These are phyloP conservation scores for Phanerochaete carnosa DNA, from an alignment of 768 basidiomycete genomes.

Conservation along the genomic window DNA sequence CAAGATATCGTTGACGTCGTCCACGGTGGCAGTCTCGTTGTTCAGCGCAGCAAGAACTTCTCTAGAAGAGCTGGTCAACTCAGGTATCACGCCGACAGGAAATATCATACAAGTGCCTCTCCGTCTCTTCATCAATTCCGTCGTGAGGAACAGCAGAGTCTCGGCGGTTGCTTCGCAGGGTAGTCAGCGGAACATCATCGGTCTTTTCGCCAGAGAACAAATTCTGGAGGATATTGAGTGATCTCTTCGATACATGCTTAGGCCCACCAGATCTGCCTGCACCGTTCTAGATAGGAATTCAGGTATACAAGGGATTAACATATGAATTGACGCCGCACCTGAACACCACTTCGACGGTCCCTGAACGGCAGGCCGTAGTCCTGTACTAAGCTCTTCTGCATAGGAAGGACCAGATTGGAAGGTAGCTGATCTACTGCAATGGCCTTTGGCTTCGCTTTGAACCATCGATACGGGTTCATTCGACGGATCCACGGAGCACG, in stretches of 20 bases:
- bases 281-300: constrained; percentile 9
- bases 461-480: constrained; percentile 87
- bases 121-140: constrained; percentile 56
- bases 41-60: constrained; percentile 67
- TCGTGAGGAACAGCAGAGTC: constrained; percentile 29
- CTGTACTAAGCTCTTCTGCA: constrained; percentile 73
- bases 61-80: constrained; percentile 31
- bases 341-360: constrained; percentile 16
- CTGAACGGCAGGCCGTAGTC: constrained; percentile 42
- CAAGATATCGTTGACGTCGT: constrained; percentile 57
- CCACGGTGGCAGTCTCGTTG: constrained; percentile 43
- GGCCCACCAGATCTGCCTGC: constrained; percentile 25
- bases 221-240: constrained; percentile 57
- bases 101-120: constrained; percentile 57
- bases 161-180: constrained; percentile 39
- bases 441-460: constrained; percentile 68
- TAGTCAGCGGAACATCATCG: constrained; percentile 56
- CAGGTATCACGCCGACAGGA: neutral
- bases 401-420: constrained; percentile 71
- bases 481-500: constrained; percentile 62
- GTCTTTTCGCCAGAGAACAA: constrained; percentile 57
- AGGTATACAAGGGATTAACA: neutral
- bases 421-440: constrained; percentile 71
- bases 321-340: no score
- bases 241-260: constrained; percentile 53